Percentiles rank a stretch among this genome's conserved stretches.
Evolutionary conservation across 2,329 filamentous ascomycete genomes (phyloP).

Genomic region (Bipolaris sorokiniana): DNA sequence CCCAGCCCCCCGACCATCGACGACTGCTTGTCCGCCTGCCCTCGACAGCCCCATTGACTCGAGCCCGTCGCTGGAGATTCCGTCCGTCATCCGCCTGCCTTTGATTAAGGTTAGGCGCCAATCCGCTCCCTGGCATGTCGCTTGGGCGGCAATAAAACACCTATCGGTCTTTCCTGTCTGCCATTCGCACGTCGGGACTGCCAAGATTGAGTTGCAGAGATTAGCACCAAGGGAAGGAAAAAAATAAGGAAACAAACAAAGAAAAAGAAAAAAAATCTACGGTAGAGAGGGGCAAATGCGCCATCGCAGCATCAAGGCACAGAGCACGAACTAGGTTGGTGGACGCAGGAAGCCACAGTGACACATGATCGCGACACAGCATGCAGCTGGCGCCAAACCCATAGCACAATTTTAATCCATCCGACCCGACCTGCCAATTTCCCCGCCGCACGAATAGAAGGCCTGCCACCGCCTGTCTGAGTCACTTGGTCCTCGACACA

Average conservation of each 20-base stretch:
- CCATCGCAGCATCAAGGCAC: constrained; percentile 10
- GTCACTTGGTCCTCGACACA: constrained; percentile 2
- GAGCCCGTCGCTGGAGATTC: not conserved
- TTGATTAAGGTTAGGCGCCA: constrained; percentile 32
- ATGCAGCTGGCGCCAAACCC: constrained; percentile 42
- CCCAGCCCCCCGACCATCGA: not conserved
- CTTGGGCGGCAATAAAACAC: constrained; percentile 40
- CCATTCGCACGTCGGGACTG: constrained; percentile 15
- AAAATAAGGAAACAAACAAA: not conserved
- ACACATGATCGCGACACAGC: constrained; percentile 37
- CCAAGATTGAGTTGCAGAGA: not conserved
- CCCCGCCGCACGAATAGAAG: constrained; percentile 16
- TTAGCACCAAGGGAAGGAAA: not conserved
- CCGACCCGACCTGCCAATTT: constrained; percentile 15
- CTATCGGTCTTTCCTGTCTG: constrained; percentile 7
- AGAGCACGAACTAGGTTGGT: constrained; percentile 30
- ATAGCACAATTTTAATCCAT: constrained; percentile 36
- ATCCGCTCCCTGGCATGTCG: constrained; percentile 22
- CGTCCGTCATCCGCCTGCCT: constrained; percentile 4
- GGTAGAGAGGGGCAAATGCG: constrained; percentile 1
- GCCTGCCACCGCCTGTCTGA: constrained; percentile 9
- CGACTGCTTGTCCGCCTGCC: constrained; percentile 18
- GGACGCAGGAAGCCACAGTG: constrained; percentile 40
- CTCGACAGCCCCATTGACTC: constrained; percentile 21
- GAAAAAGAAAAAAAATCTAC: not conserved